Evolutionary conservation across 495 filamentous ascomycete genomes (phyloP).

Genomic region (Aeminium ludgeri): DNA sequence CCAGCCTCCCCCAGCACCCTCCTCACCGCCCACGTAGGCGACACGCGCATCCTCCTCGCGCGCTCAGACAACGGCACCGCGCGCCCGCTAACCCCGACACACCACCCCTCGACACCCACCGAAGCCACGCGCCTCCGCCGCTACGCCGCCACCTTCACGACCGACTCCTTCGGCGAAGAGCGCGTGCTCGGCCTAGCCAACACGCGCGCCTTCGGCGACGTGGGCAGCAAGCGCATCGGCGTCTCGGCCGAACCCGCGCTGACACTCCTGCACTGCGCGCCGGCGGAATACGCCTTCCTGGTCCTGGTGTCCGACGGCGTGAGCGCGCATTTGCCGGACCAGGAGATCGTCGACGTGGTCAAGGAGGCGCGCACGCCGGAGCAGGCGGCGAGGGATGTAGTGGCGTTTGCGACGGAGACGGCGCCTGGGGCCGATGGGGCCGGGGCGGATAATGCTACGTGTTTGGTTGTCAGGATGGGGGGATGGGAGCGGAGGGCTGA

Average conservation of each 20-base stretch:
- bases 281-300: conserved; percentile 74
- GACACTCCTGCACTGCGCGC: conserved; percentile 48
- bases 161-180: conserved; percentile 94
- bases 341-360: conserved; percentile 88
- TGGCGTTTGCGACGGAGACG: conserved; percentile 76
- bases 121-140: conserved; percentile 72
- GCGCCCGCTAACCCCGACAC: conserved; percentile 65
- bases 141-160: conserved; percentile 72
- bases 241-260: conserved; percentile 89
- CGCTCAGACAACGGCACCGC: conserved; percentile 61
- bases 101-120: conserved; percentile 72
- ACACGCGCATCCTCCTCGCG: conserved; percentile 79
- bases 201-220: conserved; percentile 83
- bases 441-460: too few species aligned
- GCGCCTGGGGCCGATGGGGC: conserved; percentile 50
- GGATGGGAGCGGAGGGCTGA: conserved; percentile 88
- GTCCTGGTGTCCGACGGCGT: conserved; percentile 81
- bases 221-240: conserved; percentile 75
- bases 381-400: conserved; percentile 59
- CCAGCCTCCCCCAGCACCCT: conserved; percentile 67
- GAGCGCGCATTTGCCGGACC: conserved; percentile 62
- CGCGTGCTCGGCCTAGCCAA: conserved; percentile 88
- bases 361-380: conserved; percentile 88
- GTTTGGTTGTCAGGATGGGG: conserved; percentile 72
- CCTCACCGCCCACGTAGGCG: conserved; percentile 79